Evolutionary conservation across 2,329 filamentous ascomycete genomes (phyloP), one percentile per base, ranked within the genome.

Genomic region (Setomelanomma holmii): DNA sequence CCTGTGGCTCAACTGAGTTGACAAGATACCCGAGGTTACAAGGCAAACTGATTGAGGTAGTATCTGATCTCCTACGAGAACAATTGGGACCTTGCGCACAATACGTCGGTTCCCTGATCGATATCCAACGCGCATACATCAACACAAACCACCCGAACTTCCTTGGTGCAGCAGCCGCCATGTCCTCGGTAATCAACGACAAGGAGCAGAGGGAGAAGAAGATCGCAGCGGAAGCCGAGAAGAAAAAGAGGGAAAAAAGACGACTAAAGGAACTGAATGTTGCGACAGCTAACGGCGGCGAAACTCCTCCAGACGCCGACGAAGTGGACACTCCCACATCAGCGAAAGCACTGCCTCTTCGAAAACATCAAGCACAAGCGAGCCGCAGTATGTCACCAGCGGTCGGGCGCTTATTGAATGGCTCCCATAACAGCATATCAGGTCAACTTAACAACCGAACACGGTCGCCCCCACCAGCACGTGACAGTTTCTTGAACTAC

Each of bases 101-200:
- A 45, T 99, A 99, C 64, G 95, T 99, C 38, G 95, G 97, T 75
- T 98, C 93, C 35, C 82, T 99, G 56, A 99, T 99, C 61, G 89
- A 95, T 21, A 99, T 99, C 55, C 95, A 99, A 77, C 86, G 95
- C 62, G 95, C 95, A 17, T 99, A 99, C 77, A 98, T 99, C 79
- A 99, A 99, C 80, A 99, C 95, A 36, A 99, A 99, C 71, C 95
- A 99, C 73, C 95, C 95, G 42, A 99, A 99, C 76, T 99, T 99
- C 80, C 85, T 98, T 14, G 95, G 95, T 39, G 95, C 95, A 14
- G 93, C 95, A 19, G 93, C 93, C 30, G 95, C 95, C 57, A 99
- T 99, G 95, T 93, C 91, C 62, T 92, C 95, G 41, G 93, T 99
- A 40, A 96, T 99, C 55, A 90, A 86, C 70, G 93, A 89, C 71